Evolutionary conservation across 1,284 basidiomycete species (phyloP).

Genomic region (Fereydounia khargensis): DNA sequence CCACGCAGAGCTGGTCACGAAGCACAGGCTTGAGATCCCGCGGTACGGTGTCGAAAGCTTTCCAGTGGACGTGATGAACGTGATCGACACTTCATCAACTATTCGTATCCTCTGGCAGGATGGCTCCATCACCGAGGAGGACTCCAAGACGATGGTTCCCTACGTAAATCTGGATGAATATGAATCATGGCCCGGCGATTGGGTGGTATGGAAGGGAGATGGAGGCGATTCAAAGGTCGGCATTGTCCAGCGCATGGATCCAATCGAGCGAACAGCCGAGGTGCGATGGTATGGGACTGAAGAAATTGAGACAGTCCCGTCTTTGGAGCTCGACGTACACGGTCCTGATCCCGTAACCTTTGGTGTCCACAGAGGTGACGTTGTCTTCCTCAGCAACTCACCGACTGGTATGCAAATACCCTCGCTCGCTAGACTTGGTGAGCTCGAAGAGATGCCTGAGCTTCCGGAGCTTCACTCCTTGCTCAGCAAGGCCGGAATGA

Average conservation of each 20-base stretch:
- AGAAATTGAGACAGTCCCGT: slow-evolving; percentile 69
- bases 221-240: slow-evolving; percentile 65
- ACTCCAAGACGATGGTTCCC: slow-evolving; percentile 71
- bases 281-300: slow-evolving; percentile 39
- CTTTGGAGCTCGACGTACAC: slow-evolving; percentile 82
- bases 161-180: slow-evolving; percentile 64
- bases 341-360: slow-evolving; percentile 62
- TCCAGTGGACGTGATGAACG: slow-evolving; percentile 51
- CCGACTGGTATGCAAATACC: slow-evolving; percentile 70
- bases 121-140: slow-evolving; percentile 66
- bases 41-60: slow-evolving; percentile 18
- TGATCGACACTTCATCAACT: slow-evolving; percentile 70
- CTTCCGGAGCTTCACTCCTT: slow-evolving; percentile 69
- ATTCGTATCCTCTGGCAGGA: slow-evolving; percentile 86
- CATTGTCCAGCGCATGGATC: slow-evolving; percentile 67
- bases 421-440: slow-evolving; percentile 72
- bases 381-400: slow-evolving; percentile 69
- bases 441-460: slow-evolving; percentile 66
- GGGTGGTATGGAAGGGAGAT: slow-evolving; percentile 80
- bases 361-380: slow-evolving; percentile 76
- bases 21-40: slow-evolving; percentile 26
- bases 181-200: slow-evolving; percentile 69
- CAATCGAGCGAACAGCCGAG: slow-evolving; percentile 47
- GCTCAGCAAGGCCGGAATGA: slow-evolving; percentile 67
- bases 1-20: slow-evolving; percentile 11